phyloP scores from a whole-genome alignment of 257 asterid species.

The Ajuga chamaepitys region DNA sequence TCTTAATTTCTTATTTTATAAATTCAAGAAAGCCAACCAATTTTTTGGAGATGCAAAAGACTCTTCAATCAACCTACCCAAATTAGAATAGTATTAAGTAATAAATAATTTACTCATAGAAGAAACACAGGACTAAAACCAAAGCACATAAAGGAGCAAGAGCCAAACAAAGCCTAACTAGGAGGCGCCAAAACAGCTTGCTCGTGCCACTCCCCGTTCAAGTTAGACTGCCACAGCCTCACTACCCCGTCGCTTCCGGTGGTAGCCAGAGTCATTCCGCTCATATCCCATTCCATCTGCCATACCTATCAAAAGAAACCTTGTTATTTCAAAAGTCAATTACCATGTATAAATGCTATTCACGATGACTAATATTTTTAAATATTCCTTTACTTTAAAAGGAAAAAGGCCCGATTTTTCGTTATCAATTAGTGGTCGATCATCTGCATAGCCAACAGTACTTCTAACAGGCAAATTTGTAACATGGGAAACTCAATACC shows the following conservation, averaged over 20 bases:
- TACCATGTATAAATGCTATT: background rate
- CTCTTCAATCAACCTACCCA: background rate
- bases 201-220: constrained; percentile 72
- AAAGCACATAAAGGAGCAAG: background rate
- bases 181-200: constrained; percentile 61
- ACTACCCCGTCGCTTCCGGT: constrained; percentile 67
- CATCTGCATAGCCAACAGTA: background rate
- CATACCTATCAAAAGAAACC: constrained; percentile 41
- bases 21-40: background rate
- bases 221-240: constrained; percentile 84
- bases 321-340: background rate
- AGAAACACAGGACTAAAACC: background rate
- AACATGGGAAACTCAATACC: constrained; percentile 35
- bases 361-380: background rate
- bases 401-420: background rate
- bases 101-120: background rate
- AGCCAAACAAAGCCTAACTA: constrained; percentile 9
- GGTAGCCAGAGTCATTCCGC: constrained; percentile 93
- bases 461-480: background rate
- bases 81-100: background rate
- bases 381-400: background rate
- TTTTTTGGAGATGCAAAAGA: background rate
- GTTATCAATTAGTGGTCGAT: background rate
- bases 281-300: constrained; percentile 97
- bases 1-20: background rate